These are phyloP conservation scores for Halophytophthora batemanensis DNA, from an alignment of 352 stramenopile species.

Conservation along the genomic window DNA sequence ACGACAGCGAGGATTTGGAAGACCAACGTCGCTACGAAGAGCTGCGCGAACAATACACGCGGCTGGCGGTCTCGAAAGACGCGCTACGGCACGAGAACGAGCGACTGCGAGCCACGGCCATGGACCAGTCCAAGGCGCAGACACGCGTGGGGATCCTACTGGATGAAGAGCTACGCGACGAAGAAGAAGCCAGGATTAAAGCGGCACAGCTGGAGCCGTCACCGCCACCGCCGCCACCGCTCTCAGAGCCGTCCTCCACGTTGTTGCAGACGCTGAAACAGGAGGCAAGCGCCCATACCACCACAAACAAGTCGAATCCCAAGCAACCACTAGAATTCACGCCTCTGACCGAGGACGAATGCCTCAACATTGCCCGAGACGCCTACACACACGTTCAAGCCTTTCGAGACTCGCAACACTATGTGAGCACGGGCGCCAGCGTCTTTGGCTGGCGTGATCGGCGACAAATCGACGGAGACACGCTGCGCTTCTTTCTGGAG, in stretches of 20 bases:
- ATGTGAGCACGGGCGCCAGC: conserved; percentile 41
- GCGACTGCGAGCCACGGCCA: conserved; percentile 34
- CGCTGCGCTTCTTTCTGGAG: conserved; percentile 59
- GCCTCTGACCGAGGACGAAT: conserved; percentile 43
- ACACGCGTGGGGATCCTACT: conserved; percentile 57
- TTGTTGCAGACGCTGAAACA: not conserved
- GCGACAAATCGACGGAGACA: conserved; percentile 41
- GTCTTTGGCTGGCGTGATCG: conserved; percentile 70
- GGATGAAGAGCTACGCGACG: conserved; percentile 52
- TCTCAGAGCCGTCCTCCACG: too few relatives aligned
- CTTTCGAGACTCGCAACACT: conserved; percentile 38
- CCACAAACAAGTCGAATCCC: not conserved
- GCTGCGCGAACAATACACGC: conserved; percentile 45
- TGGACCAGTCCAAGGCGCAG: conserved; percentile 56
- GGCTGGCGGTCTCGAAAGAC: conserved; percentile 53
- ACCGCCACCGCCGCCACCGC: not conserved
- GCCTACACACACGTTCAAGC: conserved; percentile 42
- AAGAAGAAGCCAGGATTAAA: conserved; percentile 19
- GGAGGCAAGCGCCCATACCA: not conserved
- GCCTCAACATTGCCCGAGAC: conserved; percentile 36
- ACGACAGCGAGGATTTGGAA: conserved; percentile 7
- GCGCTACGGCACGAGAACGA: conserved; percentile 60
- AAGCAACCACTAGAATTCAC: conserved; percentile 8
- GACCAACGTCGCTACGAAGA: conserved; percentile 27
- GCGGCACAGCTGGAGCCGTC: conserved; percentile 12